Evolutionary conservation across 345 rosid genomes (phyloP), one percentile per base, ranked within the genome.

Genomic region (Pugionium cornutum): DNA sequence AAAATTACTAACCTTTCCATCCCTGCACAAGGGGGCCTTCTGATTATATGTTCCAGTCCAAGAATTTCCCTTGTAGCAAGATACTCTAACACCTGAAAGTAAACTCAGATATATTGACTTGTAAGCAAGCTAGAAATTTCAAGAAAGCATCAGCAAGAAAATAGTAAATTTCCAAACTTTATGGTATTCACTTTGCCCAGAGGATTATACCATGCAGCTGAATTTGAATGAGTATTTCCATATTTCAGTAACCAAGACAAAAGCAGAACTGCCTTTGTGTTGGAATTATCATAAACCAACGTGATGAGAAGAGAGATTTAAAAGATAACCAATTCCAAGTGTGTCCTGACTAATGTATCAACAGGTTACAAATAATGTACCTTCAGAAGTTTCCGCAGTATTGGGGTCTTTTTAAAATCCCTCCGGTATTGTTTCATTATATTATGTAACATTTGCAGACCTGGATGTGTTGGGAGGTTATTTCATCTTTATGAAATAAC

Each of bases 361-460:
- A n/a, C 11, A 62, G 34, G 50, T 74, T 73, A 34, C 58, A 50
- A 58, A 43, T 4, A 53, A 51, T 30, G 66, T 73, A 94, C 99
- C 99, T 90, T 94, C 64, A 94, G 80, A 81, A 94, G 95, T 82
- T 94, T 94, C 41, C 99, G 84, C 30, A 94, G 96, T 74, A 94
- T 89, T 4, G 99, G 99, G 54, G 83, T 94, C 91, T 87, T 94
- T 53, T 88, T 94, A 66, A 94, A 94, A 77, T 94, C 92, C 74
- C 81, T 64, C 72, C 95, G 80, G 61, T 88, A 86, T 81, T 84
- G 89, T 80, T 94, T 94, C 83, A 94, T 79, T 66, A 91, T 94
- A 81, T 94, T 94, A 76, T 94, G 99, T 47, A 94, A 87, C 99
- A 90, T 90, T 81, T 80, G 89, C 77, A 94, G 78, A 79, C 97